These are phyloP conservation scores for Tagetes erecta DNA, from an alignment of 129 eudicot genomes.

Conservation along the genomic window DNA sequence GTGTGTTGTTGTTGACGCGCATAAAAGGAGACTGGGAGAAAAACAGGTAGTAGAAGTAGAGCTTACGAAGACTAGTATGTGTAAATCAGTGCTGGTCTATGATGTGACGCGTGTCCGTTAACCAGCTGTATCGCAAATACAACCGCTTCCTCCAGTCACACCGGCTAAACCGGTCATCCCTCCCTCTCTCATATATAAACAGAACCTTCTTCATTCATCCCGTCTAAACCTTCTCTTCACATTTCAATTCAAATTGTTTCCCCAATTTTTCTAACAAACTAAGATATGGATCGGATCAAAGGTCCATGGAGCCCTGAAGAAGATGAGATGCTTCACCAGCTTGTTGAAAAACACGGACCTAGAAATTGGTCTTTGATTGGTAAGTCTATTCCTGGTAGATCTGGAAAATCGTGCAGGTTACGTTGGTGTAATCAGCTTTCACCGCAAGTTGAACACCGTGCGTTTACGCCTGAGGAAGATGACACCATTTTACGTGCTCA, in stretches of 20 bases:
- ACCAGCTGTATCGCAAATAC: conserved; percentile 86
- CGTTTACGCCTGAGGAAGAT: conserved; percentile 85
- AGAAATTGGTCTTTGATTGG: conserved; percentile 87
- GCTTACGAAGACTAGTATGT: conserved; percentile 41
- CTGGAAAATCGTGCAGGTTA: conserved; percentile 81
- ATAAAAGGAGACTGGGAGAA: background rate
- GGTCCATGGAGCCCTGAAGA: conserved; percentile 99
- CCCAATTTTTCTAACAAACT: background rate
- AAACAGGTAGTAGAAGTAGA: conserved; percentile 10
- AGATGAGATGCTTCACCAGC: conserved; percentile 58
- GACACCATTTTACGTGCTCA: conserved; percentile 83
- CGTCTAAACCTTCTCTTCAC: conserved; percentile 27
- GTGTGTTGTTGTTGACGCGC: background rate
- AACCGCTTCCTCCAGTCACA: conserved; percentile 57
- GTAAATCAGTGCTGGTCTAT: conserved; percentile 54
- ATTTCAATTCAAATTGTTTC: background rate
- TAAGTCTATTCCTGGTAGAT: conserved; percentile 73
- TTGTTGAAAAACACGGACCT: conserved; percentile 76
- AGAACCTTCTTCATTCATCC: conserved; percentile 26
- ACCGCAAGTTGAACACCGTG: conserved; percentile 87
- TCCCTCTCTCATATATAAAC: conserved; percentile 34
- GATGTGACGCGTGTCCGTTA: conserved; percentile 77
- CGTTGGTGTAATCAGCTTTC: conserved; percentile 97
- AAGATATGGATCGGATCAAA: conserved; percentile 75
- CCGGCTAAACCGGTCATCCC: conserved; percentile 64